Evolutionary conservation across 2,329 filamentous ascomycete genomes (phyloP).

Genomic region (Pyricularia pennisetigena): DNA sequence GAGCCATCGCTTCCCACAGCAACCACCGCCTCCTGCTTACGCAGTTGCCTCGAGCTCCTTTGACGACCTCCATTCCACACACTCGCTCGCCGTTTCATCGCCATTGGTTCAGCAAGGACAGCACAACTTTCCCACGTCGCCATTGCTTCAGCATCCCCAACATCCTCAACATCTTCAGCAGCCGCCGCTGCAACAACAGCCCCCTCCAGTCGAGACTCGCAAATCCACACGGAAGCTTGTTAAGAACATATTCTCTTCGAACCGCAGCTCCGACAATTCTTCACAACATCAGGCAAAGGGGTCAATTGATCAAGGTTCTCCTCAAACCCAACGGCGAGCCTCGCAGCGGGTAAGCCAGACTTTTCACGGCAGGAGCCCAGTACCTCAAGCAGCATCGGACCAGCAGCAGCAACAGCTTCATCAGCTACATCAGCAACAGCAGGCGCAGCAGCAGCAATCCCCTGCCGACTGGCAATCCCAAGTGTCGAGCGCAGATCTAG

Average conservation of each 20-base stretch:
- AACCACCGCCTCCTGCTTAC: constrained; percentile 21
- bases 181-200: constrained; percentile 6
- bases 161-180: constrained; percentile 8
- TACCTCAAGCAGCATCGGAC: constrained; percentile 27
- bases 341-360: constrained; percentile 46
- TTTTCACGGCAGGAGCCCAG: constrained; percentile 29
- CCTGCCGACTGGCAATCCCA: not conserved
- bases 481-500: constrained; percentile 23
- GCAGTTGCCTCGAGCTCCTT: constrained; percentile 26
- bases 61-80: constrained; percentile 27
- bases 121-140: constrained; percentile 14
- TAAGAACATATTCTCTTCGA: constrained; percentile 36
- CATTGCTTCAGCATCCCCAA: constrained; percentile 14
- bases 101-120: constrained; percentile 14
- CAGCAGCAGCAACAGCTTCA: constrained; percentile 14
- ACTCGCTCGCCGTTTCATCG: constrained; percentile 15
- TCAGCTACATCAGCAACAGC: constrained; percentile 23
- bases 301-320: constrained; percentile 28
- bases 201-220: constrained; percentile 28
- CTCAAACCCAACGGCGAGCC: constrained; percentile 28
- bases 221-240: constrained; percentile 43
- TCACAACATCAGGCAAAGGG: constrained; percentile 28
- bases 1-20: constrained; percentile 30
- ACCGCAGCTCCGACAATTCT: constrained; percentile 12
- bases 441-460: constrained; percentile 4